These are phyloP conservation scores for Skeletonema marinoi DNA, from an alignment of 108 stramenopile species.

Conservation along the genomic window DNA sequence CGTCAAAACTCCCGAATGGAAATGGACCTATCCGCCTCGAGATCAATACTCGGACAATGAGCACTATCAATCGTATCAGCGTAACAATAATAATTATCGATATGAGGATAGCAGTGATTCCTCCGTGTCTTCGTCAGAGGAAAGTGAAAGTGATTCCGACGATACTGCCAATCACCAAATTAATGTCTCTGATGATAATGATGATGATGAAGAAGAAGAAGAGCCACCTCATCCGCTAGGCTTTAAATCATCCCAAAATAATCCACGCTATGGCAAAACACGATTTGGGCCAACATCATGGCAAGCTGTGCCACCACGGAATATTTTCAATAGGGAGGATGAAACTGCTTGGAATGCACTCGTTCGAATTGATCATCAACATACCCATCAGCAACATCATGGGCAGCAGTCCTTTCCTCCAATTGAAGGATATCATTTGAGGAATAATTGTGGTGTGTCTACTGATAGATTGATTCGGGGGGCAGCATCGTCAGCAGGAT, in stretches of 20 bases:
- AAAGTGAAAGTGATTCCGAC: neutral
- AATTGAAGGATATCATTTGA: slow-evolving; percentile 3
- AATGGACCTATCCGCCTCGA: slow-evolving; percentile 47
- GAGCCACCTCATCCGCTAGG: slow-evolving; percentile 79
- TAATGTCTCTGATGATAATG: slow-evolving; percentile 13
- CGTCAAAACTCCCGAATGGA: slow-evolving; percentile 7
- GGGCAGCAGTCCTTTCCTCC: neutral
- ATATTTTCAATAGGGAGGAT: slow-evolving; percentile 8
- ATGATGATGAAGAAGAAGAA: slow-evolving; percentile 31
- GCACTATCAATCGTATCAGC: neutral
- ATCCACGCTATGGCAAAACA: slow-evolving; percentile 48
- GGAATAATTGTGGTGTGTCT: slow-evolving; percentile 4
- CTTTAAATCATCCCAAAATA: slow-evolving; percentile 32
- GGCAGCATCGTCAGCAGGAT: neutral
- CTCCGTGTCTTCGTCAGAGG: neutral
- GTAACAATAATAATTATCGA: neutral
- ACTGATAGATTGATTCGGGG: slow-evolving; percentile 3
- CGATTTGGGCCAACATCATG: slow-evolving; percentile 54
- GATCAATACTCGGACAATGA: slow-evolving; percentile 3
- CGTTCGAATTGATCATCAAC: slow-evolving; percentile 2
- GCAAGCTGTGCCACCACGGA: neutral
- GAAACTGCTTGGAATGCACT: slow-evolving; percentile 44
- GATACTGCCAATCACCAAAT: slow-evolving; percentile 1
- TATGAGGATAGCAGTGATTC: neutral
- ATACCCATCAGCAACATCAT: no score